Evolutionary conservation across 306 rosid genomes (phyloP).

Genomic region (Dalbergia cultrata): DNA sequence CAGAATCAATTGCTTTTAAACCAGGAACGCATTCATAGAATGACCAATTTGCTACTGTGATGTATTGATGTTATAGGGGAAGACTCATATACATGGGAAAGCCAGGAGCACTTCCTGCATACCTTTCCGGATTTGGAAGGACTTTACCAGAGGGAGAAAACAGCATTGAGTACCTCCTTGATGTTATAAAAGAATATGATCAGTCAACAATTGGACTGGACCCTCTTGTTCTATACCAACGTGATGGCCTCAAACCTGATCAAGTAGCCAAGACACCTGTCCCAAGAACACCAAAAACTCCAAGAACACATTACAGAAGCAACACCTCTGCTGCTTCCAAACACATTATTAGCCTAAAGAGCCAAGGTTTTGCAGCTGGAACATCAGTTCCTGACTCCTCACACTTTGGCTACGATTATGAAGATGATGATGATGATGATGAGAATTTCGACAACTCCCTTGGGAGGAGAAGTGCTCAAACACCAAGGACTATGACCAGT

Average conservation of each 20-base stretch:
- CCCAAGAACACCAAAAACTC: conserved; percentile 52
- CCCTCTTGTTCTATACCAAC: conserved; percentile 73
- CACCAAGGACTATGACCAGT: conserved; percentile 60
- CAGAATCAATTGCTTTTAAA: conserved; percentile 21
- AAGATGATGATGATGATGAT: conserved; percentile 38
- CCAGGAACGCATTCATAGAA: background rate
- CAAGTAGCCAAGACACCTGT: conserved; percentile 63
- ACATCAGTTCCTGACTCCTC: conserved; percentile 56
- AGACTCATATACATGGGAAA: conserved; percentile 80
- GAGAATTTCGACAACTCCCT: conserved; percentile 77
- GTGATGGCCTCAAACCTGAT: conserved; percentile 75
- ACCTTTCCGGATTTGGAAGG: conserved; percentile 84
- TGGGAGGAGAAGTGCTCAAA: conserved; percentile 63
- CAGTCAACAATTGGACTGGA: conserved; percentile 85
- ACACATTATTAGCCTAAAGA: conserved; percentile 62
- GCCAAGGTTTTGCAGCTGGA: conserved; percentile 63
- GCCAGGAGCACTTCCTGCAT: conserved; percentile 61
- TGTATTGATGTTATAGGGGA: conserved; percentile 64
- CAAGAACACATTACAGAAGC: conserved; percentile 56
- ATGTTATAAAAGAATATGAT: conserved; percentile 84
- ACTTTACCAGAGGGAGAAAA: conserved; percentile 86
- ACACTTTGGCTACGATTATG: conserved; percentile 48
- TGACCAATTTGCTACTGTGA: conserved; percentile 28
- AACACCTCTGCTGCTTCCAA: conserved; percentile 56
- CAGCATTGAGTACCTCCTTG: conserved; percentile 80